Evolutionary conservation across 495 filamentous ascomycete genomes (phyloP), one percentile per base, ranked within the genome.

Genomic region (Cladorrhinum samala): DNA sequence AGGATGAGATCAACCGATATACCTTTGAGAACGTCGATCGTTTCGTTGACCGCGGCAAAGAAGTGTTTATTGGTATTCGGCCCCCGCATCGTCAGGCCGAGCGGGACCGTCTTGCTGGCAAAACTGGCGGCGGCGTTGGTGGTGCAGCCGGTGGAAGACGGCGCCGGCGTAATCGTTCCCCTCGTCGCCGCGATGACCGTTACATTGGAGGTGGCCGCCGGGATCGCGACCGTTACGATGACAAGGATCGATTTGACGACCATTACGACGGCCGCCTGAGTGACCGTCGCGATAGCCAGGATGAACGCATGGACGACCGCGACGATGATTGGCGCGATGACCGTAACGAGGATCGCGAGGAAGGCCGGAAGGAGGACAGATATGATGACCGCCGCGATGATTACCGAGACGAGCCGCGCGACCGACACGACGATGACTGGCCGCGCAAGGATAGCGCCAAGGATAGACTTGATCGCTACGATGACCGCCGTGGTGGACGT

Each of bases 21-120:
- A 85, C 83, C 0, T 96, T 95, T 61, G 88, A 94, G 70, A 75
- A 86, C 50, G 79, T 75, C 1, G 80, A 84, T 54, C 41, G 66
- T 0, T 77, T 95, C 42, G 86, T 94, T 43, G 88, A 95, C 67
- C 71, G 80, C 54, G 91, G 89, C 2, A 77, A 78, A 4, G 89
- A 95, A 64, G 82, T 82, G 57, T 80, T 82, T 58, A 59, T 74
- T 30, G 76, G 75, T 17, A 78, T 81, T 55, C 68, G 78, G 17
- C 77, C 75, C 16, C 78, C 78, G 2, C 72, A 75, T 53, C 60
- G 73, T 18, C 68, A 76, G 46, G 58, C 57, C 2, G 67, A 62
- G 46, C 55, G 58, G n/a, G 57, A 60, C 16, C 40, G 61, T 9
- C 44, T 53, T 13, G 53, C 50, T 1, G 38, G 56, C 36, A n/a